These are phyloP conservation scores for Ehretia macrophylla DNA, from an alignment of 257 asterid genomes.

Conservation along the genomic window DNA sequence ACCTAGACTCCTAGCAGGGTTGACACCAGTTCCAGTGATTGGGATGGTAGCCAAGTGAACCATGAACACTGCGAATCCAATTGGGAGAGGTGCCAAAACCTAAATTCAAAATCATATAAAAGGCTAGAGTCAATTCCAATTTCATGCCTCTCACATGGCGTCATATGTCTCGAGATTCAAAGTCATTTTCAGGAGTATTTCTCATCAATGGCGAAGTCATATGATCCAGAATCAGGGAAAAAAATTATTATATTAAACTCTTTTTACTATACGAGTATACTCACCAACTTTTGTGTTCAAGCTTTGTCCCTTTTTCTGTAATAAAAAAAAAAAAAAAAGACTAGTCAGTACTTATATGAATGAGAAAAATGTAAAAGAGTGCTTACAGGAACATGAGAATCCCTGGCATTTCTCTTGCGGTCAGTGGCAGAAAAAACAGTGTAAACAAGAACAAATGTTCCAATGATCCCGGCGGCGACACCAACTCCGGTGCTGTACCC, in stretches of 20 bases:
- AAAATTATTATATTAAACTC: too few relatives aligned
- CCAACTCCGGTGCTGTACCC: constrained; percentile 50
- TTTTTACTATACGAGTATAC: too few relatives aligned
- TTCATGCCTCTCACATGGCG: neutral
- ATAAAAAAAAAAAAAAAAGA: neutral
- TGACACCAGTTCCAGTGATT: constrained; percentile 34
- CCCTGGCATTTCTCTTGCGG: constrained; percentile 72
- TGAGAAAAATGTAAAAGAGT: too few relatives aligned
- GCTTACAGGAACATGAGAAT: constrained; percentile 70
- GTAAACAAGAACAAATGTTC: constrained; percentile 74
- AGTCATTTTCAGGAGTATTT: too few relatives aligned
- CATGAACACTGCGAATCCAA: constrained; percentile 39
- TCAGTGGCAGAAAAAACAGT: constrained; percentile 83
- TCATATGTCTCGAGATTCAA: neutral
- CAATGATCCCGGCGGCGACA: constrained; percentile 59
- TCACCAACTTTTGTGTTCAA: too few relatives aligned
- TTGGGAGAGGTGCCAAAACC: constrained; percentile 38
- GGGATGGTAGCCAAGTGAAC: constrained; percentile 45
- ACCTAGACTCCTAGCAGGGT: constrained; percentile 40
- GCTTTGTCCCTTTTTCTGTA: too few relatives aligned
- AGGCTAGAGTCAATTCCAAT: neutral
- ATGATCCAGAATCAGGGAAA: too few relatives aligned
- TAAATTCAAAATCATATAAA: neutral
- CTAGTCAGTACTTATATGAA: too few relatives aligned
- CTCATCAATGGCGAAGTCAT: too few relatives aligned